Evolutionary conservation across 1,139 yeast species (phyloP), one percentile per base, ranked within the genome.

Genomic region (Magnusiomyces ingens): DNA sequence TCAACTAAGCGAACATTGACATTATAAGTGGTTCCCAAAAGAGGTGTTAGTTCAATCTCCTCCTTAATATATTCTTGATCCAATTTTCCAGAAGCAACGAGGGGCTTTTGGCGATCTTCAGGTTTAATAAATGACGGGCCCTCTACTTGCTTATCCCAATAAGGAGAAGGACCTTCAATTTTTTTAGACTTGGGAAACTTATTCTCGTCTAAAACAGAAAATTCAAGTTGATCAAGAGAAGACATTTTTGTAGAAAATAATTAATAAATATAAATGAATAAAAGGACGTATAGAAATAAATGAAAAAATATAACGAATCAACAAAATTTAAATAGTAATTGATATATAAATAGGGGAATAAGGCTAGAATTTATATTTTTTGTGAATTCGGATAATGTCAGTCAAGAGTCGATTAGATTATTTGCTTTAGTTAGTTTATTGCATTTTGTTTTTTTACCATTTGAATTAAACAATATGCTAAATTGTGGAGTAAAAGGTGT

Each of bases 1-100:
- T 49, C 51, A n/a, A 17, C 19, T 12, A 49, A 10, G 11, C 21
- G 26, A n/a, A 43, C 51, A 4, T 49, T 46, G 3, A 26, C 60
- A 15, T 26, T 17, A 19, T 41, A 49, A 15, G 41, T 38, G 17
- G 38, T 18, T 13, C 51, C 51, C 15, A 49, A 29, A 2, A 43
- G 26, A 11, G 51, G 51, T 3, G 51, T 41, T 3, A 41, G 29
- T 13, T 49, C 51, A 17, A 54, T 8, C n/a, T 18, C 32, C 29
- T 49, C 41, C 18, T 41, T 41, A 4, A 43, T 44, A 22, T 49
- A 49, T 35, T 42, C 42, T 11, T 41, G 19, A 3, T 49, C 51
- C 21, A 49, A 21, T 2, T 38, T 46, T 3, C 51, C 51, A 8
- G 47, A 26, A n/a, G 42, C 13, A 17, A 21, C 26, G 3, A 42